Percentiles rank a stretch among this genome's conserved stretches.
Conservation (phyloP, 2,329 filamentous ascomycete genomes). For the Exophiala lecanii-corni region DNA sequence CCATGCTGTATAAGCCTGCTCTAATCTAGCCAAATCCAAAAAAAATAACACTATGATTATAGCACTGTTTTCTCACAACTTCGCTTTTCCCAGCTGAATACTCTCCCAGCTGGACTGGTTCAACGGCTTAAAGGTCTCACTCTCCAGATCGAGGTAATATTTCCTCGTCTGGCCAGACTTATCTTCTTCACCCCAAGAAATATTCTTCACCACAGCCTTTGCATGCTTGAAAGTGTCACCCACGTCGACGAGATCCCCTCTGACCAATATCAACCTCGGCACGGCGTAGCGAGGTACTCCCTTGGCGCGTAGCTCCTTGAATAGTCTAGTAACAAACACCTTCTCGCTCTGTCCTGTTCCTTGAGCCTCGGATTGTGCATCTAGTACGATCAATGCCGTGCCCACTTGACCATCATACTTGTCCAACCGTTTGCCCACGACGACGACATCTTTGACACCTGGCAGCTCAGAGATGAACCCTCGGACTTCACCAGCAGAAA, state of each 20-base stretch:
- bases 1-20: too few relatives aligned
- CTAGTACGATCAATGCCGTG: slow-evolving; percentile 43
- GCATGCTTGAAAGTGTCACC: slow-evolving; percentile 50
- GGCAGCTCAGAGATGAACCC: slow-evolving; percentile 64
- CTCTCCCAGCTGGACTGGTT: slow-evolving; percentile 36
- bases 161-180: slow-evolving; percentile 27
- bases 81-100: slow-evolving; percentile 43
- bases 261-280: slow-evolving; percentile 45
- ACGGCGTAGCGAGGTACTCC: slow-evolving; percentile 45
- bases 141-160: slow-evolving; percentile 40
- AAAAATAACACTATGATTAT: too few relatives aligned
- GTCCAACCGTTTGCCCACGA: slow-evolving; percentile 60
- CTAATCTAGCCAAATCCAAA: too few relatives aligned
- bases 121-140: slow-evolving; percentile 36
- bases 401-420: slow-evolving; percentile 47
- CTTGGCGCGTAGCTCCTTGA: slow-evolving; percentile 37
- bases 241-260: slow-evolving; percentile 41
- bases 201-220: slow-evolving; percentile 41
- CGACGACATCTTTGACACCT: slow-evolving; percentile 69
- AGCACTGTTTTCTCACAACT: too few relatives aligned
- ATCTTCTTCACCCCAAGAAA: slow-evolving; percentile 36
- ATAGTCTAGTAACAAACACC: slow-evolving; percentile 37
- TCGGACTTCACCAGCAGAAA: slow-evolving; percentile 74
- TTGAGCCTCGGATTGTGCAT: slow-evolving; percentile 26
- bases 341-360: slow-evolving; percentile 19